Evolutionary conservation across 768 basidiomycete genomes (phyloP), one percentile per base, ranked within the genome.

Genomic region (Brasilioporus rufonigricans): DNA sequence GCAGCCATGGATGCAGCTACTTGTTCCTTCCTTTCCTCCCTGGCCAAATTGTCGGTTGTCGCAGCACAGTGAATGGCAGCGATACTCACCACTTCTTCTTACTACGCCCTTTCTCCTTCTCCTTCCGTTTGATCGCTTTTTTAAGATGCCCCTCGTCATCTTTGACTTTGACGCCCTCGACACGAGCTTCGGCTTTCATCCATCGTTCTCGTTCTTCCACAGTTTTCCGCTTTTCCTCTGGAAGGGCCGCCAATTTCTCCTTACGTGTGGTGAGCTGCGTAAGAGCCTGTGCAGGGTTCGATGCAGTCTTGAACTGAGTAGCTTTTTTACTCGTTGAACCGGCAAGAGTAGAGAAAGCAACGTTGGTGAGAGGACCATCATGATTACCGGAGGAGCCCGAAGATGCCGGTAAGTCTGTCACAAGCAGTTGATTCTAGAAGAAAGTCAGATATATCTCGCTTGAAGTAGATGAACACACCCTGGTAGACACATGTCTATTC

Each of bases 111-210:
- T 98, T 98, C 62, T 85, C 85, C 71, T 96, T 95, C 72, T 97
- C 96, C 59, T 91, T 87, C 69, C 91, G 77, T 77, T 97, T 98
- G 9, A 83, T 85, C 39, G 93, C 93, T 76, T 97, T 98, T 77
- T 96, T 98, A 64, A 99, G 70, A 43, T 87, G 76, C 1, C 61
- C 68, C 67, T 93, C 92, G 61, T 95, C 91, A 62, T 98, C 97
- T 46, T 82, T 82, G 29, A 99, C 86, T 72, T 98, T 99, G 45
- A 87, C 86, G 2, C 97, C 97, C 51, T 91, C 91, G 55, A 97
- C 76, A 46, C 92, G 80, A 29, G 91, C 85, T 65, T 87, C 84
- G 0, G 95, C 93, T 73, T 95, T 96, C 46, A 84, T 83, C 92
- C 94, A 98, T 65, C 87, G 84, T 55, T 94, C 89, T 52, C 81